Base-by-base conservation (phyloP, 192 early-diverging fungal species). In the Cetraspora pellucida region DNA sequence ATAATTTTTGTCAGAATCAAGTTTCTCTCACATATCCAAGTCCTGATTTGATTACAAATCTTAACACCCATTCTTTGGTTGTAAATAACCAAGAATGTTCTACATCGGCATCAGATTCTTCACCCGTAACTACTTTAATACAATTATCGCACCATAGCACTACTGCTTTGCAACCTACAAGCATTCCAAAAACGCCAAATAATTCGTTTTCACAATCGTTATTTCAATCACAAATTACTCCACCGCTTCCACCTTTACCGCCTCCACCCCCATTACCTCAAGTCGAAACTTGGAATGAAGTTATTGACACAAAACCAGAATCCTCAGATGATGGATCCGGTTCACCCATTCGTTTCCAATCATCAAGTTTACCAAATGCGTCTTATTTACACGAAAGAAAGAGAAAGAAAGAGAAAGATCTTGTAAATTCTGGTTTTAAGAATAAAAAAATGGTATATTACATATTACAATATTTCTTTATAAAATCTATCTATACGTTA, bases 381-480 rank as follows among this genome's bases (percentile, higher is more conserved):
- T n/a, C 28, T n/a, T 6, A 19, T 9, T 11, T 45, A 16, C 13
- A 3, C 21, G 66, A 68, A 19, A 68, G 46, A 45, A 68, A 68
- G 23, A 43, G 66, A 14, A 68, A 68, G 10, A 68, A 68, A 25
- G 66, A 68, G 27, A 68, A 68, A 50, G 66, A 68, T 25, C 10
- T 21, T 68, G 7, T 68, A n/a, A 47, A 3, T 37, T 68, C 66
- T 28, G 66, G 66, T 37, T 68, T 68, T 45, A 45, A 49, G 16
- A 68, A 68, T 68, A 68, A 68, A 27, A 68, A 68, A 46, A 68
- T 68, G 66, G 66, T 68, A 47, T 1, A 43, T 23, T n/a, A n/a
- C n/a, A n/a, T n/a, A 37, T 65, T 11, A 44, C 19, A 44, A 44
- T 43, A 43, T 65, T 16, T 44, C 43, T 65, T 44, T 7, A 3